These are phyloP conservation scores for Pyrenochaeta sp. DNA, from an alignment of 2,329 filamentous ascomycete species.

Conservation along the genomic window DNA sequence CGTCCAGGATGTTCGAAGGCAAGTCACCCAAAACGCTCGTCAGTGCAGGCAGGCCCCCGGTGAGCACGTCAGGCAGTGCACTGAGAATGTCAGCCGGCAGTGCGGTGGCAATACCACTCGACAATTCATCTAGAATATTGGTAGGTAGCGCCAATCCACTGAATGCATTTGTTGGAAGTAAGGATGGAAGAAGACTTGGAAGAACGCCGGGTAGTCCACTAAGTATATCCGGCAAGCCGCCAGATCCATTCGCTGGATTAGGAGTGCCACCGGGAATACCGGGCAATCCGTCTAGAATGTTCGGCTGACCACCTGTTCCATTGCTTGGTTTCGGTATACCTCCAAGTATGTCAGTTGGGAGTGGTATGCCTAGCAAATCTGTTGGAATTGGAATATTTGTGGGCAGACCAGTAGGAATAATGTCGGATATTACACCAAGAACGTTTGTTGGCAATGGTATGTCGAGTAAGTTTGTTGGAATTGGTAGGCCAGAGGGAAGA, in stretches of 20 bases:
- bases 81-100: neutral
- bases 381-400: neutral
- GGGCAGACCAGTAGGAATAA: conserved; percentile 1
- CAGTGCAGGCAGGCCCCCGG: no score
- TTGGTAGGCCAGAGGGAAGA: neutral
- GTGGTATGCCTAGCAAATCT: neutral
- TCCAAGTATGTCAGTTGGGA: conserved; percentile 1
- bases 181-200: neutral
- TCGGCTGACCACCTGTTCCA: no score
- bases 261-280: neutral
- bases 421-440: neutral
- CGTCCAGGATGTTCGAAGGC: no score
- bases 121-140: neutral
- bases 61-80: neutral
- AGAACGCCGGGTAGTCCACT: neutral
- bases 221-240: neutral
- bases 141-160: conserved; percentile 3
- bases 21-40: no score
- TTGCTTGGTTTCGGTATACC: neutral
- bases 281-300: neutral
- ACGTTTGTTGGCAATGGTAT: conserved; percentile 1
- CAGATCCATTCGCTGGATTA: no score
- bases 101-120: neutral
- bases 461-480: neutral
- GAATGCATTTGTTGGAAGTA: neutral